Evolutionary conservation across 805 yeast species (phyloP).

Genomic region (Schizosaccharomyces lindneri): DNA sequence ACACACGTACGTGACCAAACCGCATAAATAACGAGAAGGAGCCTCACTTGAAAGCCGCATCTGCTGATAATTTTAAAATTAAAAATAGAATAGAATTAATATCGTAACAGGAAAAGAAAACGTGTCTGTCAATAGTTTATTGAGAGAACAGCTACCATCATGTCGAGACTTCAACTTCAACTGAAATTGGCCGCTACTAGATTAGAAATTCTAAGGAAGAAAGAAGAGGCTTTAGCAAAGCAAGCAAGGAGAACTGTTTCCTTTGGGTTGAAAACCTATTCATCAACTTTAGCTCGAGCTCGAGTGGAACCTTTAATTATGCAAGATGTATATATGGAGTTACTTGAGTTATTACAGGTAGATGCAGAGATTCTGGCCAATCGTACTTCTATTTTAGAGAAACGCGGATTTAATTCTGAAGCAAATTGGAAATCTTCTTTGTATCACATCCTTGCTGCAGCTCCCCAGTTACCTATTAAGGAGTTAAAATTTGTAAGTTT

Average conservation of each 20-base stretch:
- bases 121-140: background rate
- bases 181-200: background rate
- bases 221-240: background rate
- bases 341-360: background rate
- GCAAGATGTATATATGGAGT: background rate
- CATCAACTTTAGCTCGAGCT: background rate
- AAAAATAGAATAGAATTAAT: too few species aligned
- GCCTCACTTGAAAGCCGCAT: too few species aligned
- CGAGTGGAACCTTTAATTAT: background rate
- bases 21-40: too few species aligned
- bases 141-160: background rate
- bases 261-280: background rate
- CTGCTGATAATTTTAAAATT: too few species aligned
- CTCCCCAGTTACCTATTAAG: background rate
- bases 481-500: background rate
- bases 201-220: background rate
- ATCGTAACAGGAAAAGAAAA: too few species aligned
- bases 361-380: background rate
- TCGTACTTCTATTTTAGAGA: background rate
- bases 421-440: background rate
- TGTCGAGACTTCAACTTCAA: background rate
- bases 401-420: background rate
- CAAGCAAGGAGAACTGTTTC: background rate
- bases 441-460: background rate
- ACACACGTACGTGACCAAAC: too few species aligned